Percentiles rank a stretch among this genome's conserved stretches.
These are phyloP conservation scores for Hemisphaericaspora xylanilytica DNA, from an alignment of 1,139 yeast genomes.

Conservation along the genomic window DNA sequence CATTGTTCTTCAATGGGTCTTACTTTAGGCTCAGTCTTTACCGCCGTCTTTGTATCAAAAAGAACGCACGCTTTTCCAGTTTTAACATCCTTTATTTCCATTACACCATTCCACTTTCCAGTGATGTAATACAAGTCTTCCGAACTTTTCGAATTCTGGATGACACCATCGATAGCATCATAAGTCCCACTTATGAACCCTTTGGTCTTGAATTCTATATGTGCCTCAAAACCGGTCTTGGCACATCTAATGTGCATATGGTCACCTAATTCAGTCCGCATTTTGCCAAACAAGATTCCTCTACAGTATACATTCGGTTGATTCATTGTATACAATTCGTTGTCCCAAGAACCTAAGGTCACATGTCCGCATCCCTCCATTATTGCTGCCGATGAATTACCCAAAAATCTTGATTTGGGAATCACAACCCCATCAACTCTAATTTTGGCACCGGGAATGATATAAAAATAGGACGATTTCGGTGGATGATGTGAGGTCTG, in stretches of 20 bases:
- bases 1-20: conserved; percentile 80
- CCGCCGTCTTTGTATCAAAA: conserved; percentile 60
- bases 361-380: conserved; percentile 89
- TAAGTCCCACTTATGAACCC: conserved; percentile 93
- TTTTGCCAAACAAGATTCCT: conserved; percentile 85
- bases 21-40: conserved; percentile 60
- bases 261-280: conserved; percentile 90
- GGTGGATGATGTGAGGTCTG: conserved; percentile 99
- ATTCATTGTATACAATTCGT: conserved; percentile 71
- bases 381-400: conserved; percentile 94
- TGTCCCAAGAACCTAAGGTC: conserved; percentile 63
- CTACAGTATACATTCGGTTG: conserved; percentile 98
- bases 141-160: conserved; percentile 52
- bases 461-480: conserved; percentile 86
- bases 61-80: conserved; percentile 52
- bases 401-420: conserved; percentile 88
- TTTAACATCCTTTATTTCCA: conserved; percentile 60
- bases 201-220: conserved; percentile 90
- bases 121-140: conserved; percentile 62
- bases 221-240: conserved; percentile 60
- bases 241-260: conserved; percentile 74
- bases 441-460: conserved; percentile 76
- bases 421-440: conserved; percentile 86
- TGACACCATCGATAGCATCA: conserved; percentile 78
- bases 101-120: conserved; percentile 93